A percentile compares a stretch with the other conserved stretches of the same genome.
Evolutionary conservation across 208 protist species (phyloP).

Genomic region (Crithidia thermophila): DNA sequence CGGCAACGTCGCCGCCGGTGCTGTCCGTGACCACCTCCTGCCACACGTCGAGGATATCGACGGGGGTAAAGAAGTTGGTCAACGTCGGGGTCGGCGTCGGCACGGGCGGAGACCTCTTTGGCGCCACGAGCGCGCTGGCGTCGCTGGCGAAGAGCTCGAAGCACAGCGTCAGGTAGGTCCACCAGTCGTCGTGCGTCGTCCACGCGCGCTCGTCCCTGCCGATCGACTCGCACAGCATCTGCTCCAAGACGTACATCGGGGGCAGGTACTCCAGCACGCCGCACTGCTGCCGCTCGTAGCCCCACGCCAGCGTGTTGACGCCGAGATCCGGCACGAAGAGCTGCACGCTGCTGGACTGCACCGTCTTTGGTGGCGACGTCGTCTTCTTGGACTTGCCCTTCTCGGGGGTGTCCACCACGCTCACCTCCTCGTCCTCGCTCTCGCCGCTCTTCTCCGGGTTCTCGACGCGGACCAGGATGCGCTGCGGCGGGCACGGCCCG

Average conservation of each 20-base stretch:
- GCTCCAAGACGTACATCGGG: slow-evolving; percentile 68
- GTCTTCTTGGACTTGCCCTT: slow-evolving; percentile 19
- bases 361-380: slow-evolving; percentile 5
- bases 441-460: slow-evolving; percentile 20
- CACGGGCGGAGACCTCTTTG: slow-evolving; percentile 19
- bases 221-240: slow-evolving; percentile 53
- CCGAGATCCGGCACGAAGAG: slow-evolving; percentile 71
- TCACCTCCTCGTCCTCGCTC: slow-evolving; percentile 13
- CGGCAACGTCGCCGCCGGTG: slow-evolving; percentile 1
- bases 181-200: slow-evolving; percentile 86
- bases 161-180: slow-evolving; percentile 71
- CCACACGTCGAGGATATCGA: slow-evolving; percentile 69
- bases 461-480: slow-evolving; percentile 69
- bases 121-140: slow-evolving; percentile 57
- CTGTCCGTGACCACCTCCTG: slow-evolving; percentile 48
- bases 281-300: slow-evolving; percentile 86
- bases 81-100: slow-evolving; percentile 47
- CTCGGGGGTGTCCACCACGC: slow-evolving; percentile 12
- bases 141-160: slow-evolving; percentile 80
- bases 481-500: slow-evolving; percentile 69
- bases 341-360: slow-evolving; percentile 54
- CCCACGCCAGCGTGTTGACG: slow-evolving; percentile 69
- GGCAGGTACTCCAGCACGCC: slow-evolving; percentile 86
- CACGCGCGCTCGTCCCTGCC: slow-evolving; percentile 47
- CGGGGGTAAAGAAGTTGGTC: slow-evolving; percentile 50